Evolutionary conservation across 345 rosid genomes (phyloP).

Genomic region (Triadica sebifera): DNA sequence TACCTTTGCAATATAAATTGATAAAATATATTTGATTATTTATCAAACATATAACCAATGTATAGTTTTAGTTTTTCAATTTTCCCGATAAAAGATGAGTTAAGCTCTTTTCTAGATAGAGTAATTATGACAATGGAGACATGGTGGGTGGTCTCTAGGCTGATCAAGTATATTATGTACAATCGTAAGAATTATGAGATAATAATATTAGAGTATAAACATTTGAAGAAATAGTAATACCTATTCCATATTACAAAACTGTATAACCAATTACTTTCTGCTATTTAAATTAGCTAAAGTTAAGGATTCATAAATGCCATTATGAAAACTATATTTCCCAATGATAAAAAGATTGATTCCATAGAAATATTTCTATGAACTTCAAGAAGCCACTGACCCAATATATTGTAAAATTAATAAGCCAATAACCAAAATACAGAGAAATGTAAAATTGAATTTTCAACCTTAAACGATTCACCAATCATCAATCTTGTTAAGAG

Average conservation of each 20-base stretch:
- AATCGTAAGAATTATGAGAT: neutral
- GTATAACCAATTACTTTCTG: neutral
- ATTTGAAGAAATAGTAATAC: neutral
- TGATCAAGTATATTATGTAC: slow-evolving; percentile 2
- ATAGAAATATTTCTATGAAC: neutral
- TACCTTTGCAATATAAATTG: neutral
- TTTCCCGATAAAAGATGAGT: slow-evolving; percentile 26
- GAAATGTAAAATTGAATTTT: neutral
- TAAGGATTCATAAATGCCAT: neutral
- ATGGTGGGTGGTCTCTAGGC: slow-evolving; percentile 39
- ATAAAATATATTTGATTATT: no score
- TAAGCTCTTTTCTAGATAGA: slow-evolving; percentile 28
- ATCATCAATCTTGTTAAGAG: slow-evolving; percentile 54
- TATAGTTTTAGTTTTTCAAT: neutral
- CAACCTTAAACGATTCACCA: slow-evolving; percentile 50
- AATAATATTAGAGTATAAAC: neutral
- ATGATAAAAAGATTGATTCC: neutral
- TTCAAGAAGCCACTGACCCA: neutral
- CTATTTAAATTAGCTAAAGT: neutral
- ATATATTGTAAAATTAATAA: neutral
- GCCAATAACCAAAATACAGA: neutral
- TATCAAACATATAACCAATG: no score
- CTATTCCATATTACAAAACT: neutral
- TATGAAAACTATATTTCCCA: neutral
- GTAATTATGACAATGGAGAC: slow-evolving; percentile 33